Evolutionary conservation across 306 rosid species (phyloP), one percentile per base, ranked within the genome.

Genomic region (Albizia julibrissin): DNA sequence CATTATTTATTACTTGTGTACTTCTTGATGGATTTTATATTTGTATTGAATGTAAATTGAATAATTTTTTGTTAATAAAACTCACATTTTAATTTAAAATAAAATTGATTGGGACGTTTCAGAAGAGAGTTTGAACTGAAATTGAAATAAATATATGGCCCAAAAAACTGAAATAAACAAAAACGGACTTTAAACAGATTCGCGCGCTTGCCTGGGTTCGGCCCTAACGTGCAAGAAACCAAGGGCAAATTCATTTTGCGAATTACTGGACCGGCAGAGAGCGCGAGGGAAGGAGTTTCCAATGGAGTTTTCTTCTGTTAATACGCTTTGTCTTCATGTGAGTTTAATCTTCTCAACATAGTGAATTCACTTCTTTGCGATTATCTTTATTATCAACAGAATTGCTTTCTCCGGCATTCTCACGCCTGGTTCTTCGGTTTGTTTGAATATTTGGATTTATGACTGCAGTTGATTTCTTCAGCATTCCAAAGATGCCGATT

Each of bases 401-500:
- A 15, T 0, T 59, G 61, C 39, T 49, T 22, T 69, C 72, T 24
- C 31, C 22, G 43, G 2, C 13, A 77, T 79, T 40, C 80, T 39
- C 26, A 18, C 40, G 39, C 34, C 27, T 44, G 52, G 44, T 18
- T 29, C 26, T 67, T 37, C 31, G 46, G 15, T 69, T 69, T 14
- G 16, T 26, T 64, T 3, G 42, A 1, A 16, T 58, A 46, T 7
- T 40, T 71, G 5, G 56, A 26, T 37, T 4, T 52, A 3, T 34
- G 3, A 76, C 69, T 58, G 80, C 91, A 93, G 98, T 72, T 95
- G 69, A 87, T 95, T 75, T 89, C 95, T 74, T 90, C 87, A 42
- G 92, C 98, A 21, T 88, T 79, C 71, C 95, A 85, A 86, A 78
- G 98, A 82, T 94, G 97, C 92, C 93, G 94, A 58, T 67, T 86